Percentiles rank a stretch among this genome's conserved stretches.
Conservation (phyloP, 495 filamentous ascomycete genomes). For the Clohesyomyces aquaticus region DNA sequence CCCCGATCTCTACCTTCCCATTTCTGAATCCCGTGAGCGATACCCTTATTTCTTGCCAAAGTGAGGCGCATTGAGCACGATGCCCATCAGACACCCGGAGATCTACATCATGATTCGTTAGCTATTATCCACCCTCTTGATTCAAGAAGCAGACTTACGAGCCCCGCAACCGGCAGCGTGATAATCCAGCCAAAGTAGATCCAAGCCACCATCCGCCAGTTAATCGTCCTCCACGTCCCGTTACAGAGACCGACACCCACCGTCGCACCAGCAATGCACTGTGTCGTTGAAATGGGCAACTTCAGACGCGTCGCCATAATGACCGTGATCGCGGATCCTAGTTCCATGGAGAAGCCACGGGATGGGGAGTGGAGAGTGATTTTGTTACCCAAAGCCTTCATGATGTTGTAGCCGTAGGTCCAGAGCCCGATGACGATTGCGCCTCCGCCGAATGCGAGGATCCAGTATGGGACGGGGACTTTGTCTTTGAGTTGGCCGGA, state of each 20-base stretch:
- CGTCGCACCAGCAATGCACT: constrained; percentile 45
- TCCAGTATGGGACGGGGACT: constrained; percentile 59
- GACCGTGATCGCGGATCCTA: constrained; percentile 67
- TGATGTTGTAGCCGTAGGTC: constrained; percentile 72
- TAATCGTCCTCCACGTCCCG: constrained; percentile 58
- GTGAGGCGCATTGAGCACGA: not conserved
- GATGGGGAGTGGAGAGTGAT: constrained; percentile 68
- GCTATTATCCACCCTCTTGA: no score
- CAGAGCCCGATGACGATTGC: constrained; percentile 61
- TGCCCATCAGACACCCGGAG: not conserved
- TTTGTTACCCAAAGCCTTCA: constrained; percentile 68
- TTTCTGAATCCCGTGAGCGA: no score
- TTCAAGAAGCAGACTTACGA: no score
- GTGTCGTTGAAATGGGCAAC: constrained; percentile 52
- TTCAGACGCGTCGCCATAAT: constrained; percentile 63
- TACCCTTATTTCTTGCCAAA: not conserved
- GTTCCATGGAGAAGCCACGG: constrained; percentile 65
- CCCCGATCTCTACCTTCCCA: no score
- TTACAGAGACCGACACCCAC: constrained; percentile 46
- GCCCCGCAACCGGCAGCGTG: constrained; percentile 65
- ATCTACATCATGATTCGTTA: not conserved
- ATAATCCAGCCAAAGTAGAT: constrained; percentile 61
- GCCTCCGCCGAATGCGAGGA: constrained; percentile 44
- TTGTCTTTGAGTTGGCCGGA: constrained; percentile 56
- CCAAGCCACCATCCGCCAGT: constrained; percentile 59